phyloP scores from a whole-genome alignment of 2,329 filamentous ascomycete genomes.

The Trichoderma atrobrunneum region DNA sequence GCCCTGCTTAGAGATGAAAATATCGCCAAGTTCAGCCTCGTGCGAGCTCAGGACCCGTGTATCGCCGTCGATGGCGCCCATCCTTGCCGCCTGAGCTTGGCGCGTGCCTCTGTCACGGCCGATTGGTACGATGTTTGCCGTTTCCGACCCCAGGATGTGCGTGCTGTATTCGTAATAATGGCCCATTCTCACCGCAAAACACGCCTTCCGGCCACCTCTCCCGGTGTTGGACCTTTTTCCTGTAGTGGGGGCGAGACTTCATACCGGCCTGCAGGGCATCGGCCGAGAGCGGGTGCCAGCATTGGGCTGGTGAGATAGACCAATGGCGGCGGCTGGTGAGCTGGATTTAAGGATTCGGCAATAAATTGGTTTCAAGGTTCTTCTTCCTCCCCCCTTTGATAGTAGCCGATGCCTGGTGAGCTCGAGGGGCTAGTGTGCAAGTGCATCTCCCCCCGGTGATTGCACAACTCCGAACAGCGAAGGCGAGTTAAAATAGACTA shows the following conservation, averaged over 20 bases:
- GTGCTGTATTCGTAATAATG: neutral
- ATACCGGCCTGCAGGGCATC: slow-evolving; percentile 8
- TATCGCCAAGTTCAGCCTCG: neutral
- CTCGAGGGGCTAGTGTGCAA: neutral
- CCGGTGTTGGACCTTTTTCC: neutral
- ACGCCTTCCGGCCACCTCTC: slow-evolving; percentile 5
- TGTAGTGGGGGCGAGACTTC: neutral
- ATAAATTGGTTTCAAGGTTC: neutral
- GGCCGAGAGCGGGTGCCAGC: slow-evolving; percentile 17
- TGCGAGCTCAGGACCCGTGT: slow-evolving; percentile 2
- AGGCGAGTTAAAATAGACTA: neutral
- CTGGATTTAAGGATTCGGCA: slow-evolving; percentile 2
- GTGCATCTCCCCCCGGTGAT: neutral
- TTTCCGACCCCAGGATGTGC: neutral
- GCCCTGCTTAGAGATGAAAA: neutral
- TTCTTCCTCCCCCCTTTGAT: neutral
- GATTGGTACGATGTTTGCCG: neutral
- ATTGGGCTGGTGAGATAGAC: neutral
- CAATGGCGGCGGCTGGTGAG: neutral
- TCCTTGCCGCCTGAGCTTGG: neutral
- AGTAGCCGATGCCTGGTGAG: neutral
- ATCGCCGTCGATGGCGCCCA: neutral
- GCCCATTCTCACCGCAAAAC: slow-evolving; percentile 5
- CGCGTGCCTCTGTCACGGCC: neutral
- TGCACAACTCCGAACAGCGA: slow-evolving; percentile 3